Evolutionary conservation across 768 basidiomycete species (phyloP), one percentile per base, ranked within the genome.

Genomic region (Auriculariales sp.): DNA sequence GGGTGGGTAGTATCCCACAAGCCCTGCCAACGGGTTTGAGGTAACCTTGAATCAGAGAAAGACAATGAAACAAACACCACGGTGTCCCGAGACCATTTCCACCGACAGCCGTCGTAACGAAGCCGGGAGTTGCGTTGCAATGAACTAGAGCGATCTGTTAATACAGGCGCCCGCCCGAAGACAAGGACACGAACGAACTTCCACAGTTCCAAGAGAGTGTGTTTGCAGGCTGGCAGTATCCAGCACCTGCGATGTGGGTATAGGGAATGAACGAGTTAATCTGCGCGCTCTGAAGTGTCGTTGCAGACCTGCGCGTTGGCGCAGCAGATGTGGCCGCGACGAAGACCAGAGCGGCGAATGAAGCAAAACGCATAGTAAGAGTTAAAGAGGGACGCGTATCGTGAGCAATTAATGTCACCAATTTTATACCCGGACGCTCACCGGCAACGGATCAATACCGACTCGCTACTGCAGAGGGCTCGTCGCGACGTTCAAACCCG

Each of bases 121-220:
- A 78, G 17, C 53, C 50, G 3, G 71, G 59, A 56, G 71, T 76
- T 3, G 71, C 73, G 1, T 67, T 36, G 55, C 75, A 78, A 56
- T 73, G 67, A 15, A 59, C 71, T 73, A 53, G 19, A 29, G 14
- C 15, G 10, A n/a, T n/a, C 46, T 10, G 22, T 7, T 7, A 9
- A 19, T 5, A 44, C 15, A 7, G 19, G 15, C 11, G 27, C 4
- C 39, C 12, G 39, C 6, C 4, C 2, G 36, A n/a, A 14, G 15
- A 5, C 10, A 34, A 17, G 27, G 9, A 25, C n/a, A n/a, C n/a
- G 10, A 12, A 3, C 59, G 17, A 58, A 74, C 76, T 53, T 61
- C 79, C 79, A 59, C 78, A 80, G 28, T 68, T 58, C 75, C 78
- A 79, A 19, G 65, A 63, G 34, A 69, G 54, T 24, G 71, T 73